Conservation (phyloP, 768 basidiomycete species). For the Mycena vitilis region DNA sequence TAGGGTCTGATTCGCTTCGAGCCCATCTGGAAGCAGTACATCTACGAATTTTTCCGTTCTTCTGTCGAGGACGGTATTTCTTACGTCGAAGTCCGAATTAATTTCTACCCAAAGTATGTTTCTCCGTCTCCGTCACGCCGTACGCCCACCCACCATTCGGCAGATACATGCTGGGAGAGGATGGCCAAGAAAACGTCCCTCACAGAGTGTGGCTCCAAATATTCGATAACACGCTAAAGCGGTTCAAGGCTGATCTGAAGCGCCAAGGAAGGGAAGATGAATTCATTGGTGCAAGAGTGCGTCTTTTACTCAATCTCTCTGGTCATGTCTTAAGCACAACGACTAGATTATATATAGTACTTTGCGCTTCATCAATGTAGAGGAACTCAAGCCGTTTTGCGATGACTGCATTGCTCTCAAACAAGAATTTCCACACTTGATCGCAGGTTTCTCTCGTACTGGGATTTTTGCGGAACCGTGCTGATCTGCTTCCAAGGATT, state of each 20-base stretch:
- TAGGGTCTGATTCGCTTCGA: constrained; percentile 61
- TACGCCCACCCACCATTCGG: constrained; percentile 1
- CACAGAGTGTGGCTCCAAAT: constrained; percentile 70
- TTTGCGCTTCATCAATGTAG: constrained; percentile 62
- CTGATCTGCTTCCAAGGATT: constrained; percentile 61
- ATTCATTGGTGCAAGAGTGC: constrained; percentile 75
- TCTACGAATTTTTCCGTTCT: constrained; percentile 70
- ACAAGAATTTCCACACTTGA: constrained; percentile 78
- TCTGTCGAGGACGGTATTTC: constrained; percentile 78
- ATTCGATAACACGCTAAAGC: constrained; percentile 63
- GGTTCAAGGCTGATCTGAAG: constrained; percentile 65
- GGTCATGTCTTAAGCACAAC: neutral
- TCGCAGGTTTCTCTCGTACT: constrained; percentile 63
- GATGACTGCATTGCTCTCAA: constrained; percentile 82
- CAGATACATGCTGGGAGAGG: constrained; percentile 67
- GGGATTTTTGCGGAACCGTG: neutral
- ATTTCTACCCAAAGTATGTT: constrained; percentile 69
- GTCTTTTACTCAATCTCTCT: constrained; percentile 18
- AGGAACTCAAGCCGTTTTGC: constrained; percentile 72
- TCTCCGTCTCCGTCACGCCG: neutral
- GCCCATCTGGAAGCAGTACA: constrained; percentile 71
- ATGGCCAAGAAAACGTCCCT: constrained; percentile 67
- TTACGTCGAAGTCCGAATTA: constrained; percentile 76
- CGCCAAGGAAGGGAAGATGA: constrained; percentile 65
- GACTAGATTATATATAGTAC: constrained; percentile 78